phyloP scores from a whole-genome alignment of 345 rosid genomes.

The Populus simonii region DNA sequence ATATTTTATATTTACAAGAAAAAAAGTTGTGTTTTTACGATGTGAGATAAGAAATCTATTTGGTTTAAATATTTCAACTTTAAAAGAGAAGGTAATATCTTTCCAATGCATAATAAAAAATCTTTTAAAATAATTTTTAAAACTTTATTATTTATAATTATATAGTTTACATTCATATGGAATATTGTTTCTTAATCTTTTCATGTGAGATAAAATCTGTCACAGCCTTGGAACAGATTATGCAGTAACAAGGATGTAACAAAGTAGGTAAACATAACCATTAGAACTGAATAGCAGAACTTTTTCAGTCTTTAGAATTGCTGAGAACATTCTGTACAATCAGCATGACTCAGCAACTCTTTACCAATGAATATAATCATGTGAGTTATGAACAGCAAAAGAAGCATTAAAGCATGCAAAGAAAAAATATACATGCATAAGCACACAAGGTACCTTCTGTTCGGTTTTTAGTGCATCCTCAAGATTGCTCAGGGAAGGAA shows the following conservation, averaged over 20 bases:
- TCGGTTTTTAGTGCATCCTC: slow-evolving; percentile 79
- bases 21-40: no score
- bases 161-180: no score
- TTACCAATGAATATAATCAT: background rate
- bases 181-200: no score
- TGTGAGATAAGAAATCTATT: no score
- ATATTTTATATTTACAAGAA: no score
- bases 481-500: slow-evolving; percentile 81
- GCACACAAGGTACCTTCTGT: slow-evolving; percentile 56
- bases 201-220: no score
- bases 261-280: background rate
- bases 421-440: background rate
- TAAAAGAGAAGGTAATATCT: no score
- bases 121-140: no score
- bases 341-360: background rate
- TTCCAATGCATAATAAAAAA: no score
- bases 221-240: background rate
- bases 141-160: no score
- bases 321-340: background rate
- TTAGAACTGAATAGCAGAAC: background rate
- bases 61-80: no score
- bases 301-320: background rate
- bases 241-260: background rate
- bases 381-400: background rate
- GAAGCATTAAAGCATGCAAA: background rate